Base-by-base conservation (phyloP, 1,139 yeast genomes). In the Schizosaccharomyces versatilis region DNA sequence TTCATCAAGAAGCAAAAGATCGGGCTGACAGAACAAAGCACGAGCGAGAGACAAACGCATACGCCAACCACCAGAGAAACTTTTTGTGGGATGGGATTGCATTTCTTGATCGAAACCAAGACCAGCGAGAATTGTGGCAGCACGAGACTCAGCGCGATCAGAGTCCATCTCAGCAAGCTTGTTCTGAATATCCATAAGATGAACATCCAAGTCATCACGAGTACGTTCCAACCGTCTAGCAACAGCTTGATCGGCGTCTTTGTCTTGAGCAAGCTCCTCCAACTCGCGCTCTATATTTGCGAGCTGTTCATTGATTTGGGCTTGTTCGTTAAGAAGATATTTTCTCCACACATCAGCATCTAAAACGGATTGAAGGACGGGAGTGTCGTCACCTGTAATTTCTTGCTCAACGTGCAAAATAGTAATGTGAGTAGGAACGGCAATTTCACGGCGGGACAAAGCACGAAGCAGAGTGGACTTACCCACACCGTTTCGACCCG, bases 281-380 rank as follows among this genome's bases (percentile, higher is more conserved):
- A 84, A 80, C 63, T 81, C 82, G 15, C 51, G 44, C 82, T 84
- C 94, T 58, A 90, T 80, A 61, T 82, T 94, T 42, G 69, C 70
- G 47, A 88, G 72, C 66, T 96, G 76, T 59, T 79, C 84, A 58
- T 80, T 78, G 56, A 85, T 80, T 62, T 79, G 78, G 41, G 68
- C 66, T 67, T 88, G 95, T 66, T 90, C 97, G 55, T 72, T 72
- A 54, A 90, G 66, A 56, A 90, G 71, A 61, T 82, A 85, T 68
- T 93, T 90, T 68, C 99, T 78, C 99, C 99, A 90, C 52, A 90
- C 99, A 71, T 90, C 99, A 1, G 99, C 98, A 71, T 90, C 98
- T 61, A 90, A 72, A 17, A 90, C 98, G 62, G 95, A 81, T 68
- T 88, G 96, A 56, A 90, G 67, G 1, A 96, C 99, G 12, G 79